Percentiles rank a stretch among this genome's conserved stretches.
Conservation (phyloP, 2,329 filamentous ascomycete species). For the Trichoderma sp. region DNA sequence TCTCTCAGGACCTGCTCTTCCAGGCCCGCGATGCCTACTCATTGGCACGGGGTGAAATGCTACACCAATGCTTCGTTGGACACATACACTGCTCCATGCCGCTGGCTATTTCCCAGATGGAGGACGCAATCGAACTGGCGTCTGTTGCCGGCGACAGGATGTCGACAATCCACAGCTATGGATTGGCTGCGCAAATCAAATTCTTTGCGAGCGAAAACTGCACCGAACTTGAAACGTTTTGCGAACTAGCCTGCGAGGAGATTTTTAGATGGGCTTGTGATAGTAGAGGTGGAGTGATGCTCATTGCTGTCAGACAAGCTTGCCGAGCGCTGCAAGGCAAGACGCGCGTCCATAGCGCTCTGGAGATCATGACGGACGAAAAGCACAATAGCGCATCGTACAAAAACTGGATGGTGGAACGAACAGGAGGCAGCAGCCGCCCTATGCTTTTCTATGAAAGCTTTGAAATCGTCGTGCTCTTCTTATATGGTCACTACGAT, state of each 20-base stretch:
- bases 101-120: constrained; percentile 59
- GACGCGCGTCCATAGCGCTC: constrained; percentile 54
- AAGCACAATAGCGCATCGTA: constrained; percentile 61
- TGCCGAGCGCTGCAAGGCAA: constrained; percentile 74
- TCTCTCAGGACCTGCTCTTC: constrained; percentile 65
- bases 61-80: constrained; percentile 69
- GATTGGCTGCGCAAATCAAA: constrained; percentile 64
- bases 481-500: constrained; percentile 64
- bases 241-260: constrained; percentile 71
- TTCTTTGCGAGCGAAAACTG: constrained; percentile 71
- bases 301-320: constrained; percentile 66
- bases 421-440: constrained; percentile 60
- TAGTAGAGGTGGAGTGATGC: constrained; percentile 68
- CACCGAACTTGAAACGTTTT: constrained; percentile 68
- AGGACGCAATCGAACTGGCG: constrained; percentile 66
- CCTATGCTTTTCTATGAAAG: constrained; percentile 69
- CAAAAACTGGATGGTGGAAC: constrained; percentile 58
- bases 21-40: constrained; percentile 65
- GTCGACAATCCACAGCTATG: constrained; percentile 70
- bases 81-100: constrained; percentile 67
- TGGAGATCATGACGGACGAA: constrained; percentile 66
- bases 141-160: constrained; percentile 69
- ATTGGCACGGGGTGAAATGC: constrained; percentile 66
- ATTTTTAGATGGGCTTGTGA: constrained; percentile 72
- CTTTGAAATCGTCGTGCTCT: constrained; percentile 63